Base-by-base conservation (phyloP, 2,329 filamentous ascomycete genomes). In the Aspergillus melleus region DNA sequence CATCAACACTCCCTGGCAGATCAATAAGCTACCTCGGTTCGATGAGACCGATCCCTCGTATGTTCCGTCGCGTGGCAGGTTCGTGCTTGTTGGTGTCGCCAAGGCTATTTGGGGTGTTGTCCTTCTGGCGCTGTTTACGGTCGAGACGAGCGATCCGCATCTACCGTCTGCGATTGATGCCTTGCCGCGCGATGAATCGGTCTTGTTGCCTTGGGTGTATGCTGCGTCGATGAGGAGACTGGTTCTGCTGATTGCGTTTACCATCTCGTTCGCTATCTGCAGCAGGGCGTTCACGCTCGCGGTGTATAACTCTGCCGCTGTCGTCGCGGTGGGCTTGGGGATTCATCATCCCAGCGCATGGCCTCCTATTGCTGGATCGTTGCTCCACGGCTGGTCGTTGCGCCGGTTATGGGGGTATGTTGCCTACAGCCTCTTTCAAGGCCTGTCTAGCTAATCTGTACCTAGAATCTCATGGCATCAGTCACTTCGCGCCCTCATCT, bases 1-100 rank as follows among this genome's bases (percentile, higher is more conserved):
- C 19, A 61, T 68, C 36, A 55, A 59, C 50, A 67, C 66, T 4
- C 66, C 66, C n/a, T 67, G 65, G 64, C 61, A 66, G 52, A 64
- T 67, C 30, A 19, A n/a, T 6, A 49, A 26, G 5, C 30, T 68
- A 6, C 61, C 64, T 1, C 6, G 10, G 1, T 63, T 63, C 29
- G 24, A 57, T 29, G 24, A n/a, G 14, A 4, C n/a, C 1, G 32
- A 55, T 10, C 51, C 54, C 1, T 16, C 3, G 1, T 54, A 54
- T 32, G 47, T 59, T 4, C 61, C 64, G 10, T 46, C 52, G 4
- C 54, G 55, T 22, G 9, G 42, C 12, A 24, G 9, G 5, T 68
- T 64, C 16, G 47, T 67, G 9, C n/a, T 60, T 2, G 30, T 51
- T 5, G 55, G 57, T 4, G 24, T 16, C 2, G 1, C 39, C 16